Evolutionary conservation across 2,329 filamentous ascomycete genomes (phyloP).

Genomic region (Eutypella sp.): DNA sequence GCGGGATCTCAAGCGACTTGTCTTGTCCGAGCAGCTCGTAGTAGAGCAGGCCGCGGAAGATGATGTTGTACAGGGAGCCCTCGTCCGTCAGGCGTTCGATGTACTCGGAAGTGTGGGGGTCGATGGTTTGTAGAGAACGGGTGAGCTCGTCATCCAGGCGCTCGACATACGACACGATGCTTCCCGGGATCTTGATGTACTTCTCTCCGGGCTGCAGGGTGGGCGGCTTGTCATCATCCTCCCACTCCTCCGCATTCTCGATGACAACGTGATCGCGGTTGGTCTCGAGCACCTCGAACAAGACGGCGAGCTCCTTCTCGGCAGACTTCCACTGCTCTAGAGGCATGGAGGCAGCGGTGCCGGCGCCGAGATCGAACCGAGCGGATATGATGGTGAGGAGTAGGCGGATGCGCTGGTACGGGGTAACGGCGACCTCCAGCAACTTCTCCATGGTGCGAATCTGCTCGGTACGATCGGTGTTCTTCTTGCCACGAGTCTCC

Average conservation of each 20-base stretch:
- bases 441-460: constrained; percentile 98
- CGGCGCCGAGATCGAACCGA: constrained; percentile 85
- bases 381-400: constrained; percentile 89
- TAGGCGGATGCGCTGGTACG: constrained; percentile 92
- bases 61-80: constrained; percentile 82
- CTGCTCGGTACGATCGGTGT: constrained; percentile 91
- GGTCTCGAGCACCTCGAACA: constrained; percentile 74
- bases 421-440: constrained; percentile 77
- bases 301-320: constrained; percentile 74
- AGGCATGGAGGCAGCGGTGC: constrained; percentile 75
- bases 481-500: constrained; percentile 97
- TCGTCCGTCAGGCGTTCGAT: constrained; percentile 94
- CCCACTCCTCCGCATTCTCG: constrained; percentile 95
- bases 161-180: constrained; percentile 90
- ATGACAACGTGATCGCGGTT: constrained; percentile 80
- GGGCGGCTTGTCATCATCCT: constrained; percentile 94
- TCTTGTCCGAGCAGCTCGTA: constrained; percentile 75
- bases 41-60: constrained; percentile 84
- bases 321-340: constrained; percentile 96
- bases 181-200: constrained; percentile 87
- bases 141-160: constrained; percentile 95
- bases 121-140: constrained; percentile 93
- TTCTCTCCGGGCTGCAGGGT: constrained; percentile 66
- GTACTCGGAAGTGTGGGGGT: constrained; percentile 97
- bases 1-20: constrained; percentile 63